A percentile compares a stretch with the other conserved stretches of the same genome.
Conservation (phyloP, 805 yeast genomes). For the Pichia manshurica region DNA sequence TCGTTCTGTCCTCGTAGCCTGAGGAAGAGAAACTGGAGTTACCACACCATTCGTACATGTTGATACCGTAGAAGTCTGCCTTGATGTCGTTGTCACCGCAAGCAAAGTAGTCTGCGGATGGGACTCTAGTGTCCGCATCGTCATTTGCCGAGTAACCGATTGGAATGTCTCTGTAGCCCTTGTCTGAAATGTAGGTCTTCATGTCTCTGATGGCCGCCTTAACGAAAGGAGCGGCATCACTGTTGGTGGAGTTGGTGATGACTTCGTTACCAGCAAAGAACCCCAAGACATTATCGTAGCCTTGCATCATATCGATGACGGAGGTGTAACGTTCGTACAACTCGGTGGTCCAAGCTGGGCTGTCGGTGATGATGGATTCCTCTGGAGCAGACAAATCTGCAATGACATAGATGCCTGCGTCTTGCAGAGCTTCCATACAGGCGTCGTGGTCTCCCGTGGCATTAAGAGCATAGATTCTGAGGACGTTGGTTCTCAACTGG, state of each 20-base stretch:
- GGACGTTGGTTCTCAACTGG: constrained; percentile 64
- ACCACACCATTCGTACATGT: constrained; percentile 90
- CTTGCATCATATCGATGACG: constrained; percentile 75
- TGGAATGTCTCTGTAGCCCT: constrained; percentile 73
- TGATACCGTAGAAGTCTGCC: constrained; percentile 76
- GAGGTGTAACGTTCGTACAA: constrained; percentile 71
- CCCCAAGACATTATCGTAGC: constrained; percentile 79
- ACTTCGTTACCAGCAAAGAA: constrained; percentile 99
- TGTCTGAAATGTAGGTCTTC: constrained; percentile 62
- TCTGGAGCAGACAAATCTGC: constrained; percentile 88
- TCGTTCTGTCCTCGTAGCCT: constrained; percentile 67
- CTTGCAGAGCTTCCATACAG: constrained; percentile 69
- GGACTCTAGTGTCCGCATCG: constrained; percentile 72
- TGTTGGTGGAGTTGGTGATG: constrained; percentile 73
- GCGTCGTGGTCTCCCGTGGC: constrained; percentile 63
- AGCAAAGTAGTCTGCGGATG: constrained; percentile 76
- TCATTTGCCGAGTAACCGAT: constrained; percentile 94
- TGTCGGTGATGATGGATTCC: constrained; percentile 65
- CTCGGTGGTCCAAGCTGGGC: constrained; percentile 72
- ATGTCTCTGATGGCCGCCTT: constrained; percentile 94
- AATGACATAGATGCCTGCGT: constrained; percentile 87
- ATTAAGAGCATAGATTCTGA: constrained; percentile 84
- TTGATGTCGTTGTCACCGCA: constrained; percentile 68
- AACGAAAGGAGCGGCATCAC: constrained; percentile 88
- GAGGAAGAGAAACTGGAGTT: constrained; percentile 49